Base-by-base conservation (phyloP, 345 rosid species). In the Eucalyptus tenuipes region DNA sequence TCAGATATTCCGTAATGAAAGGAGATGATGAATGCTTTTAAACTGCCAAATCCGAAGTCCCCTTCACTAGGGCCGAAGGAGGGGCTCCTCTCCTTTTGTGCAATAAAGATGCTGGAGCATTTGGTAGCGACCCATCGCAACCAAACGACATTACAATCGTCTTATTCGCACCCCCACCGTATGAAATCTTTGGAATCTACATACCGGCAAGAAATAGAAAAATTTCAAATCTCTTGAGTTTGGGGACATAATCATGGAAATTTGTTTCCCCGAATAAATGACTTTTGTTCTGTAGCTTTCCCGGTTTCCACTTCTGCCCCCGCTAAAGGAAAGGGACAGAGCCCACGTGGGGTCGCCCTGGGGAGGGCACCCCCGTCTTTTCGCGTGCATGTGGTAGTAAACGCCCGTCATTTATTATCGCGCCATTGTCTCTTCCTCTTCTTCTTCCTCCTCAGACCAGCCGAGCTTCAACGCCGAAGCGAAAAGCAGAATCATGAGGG, bases 321-420 rank as follows among this genome's bases (percentile, higher is more conserved):
- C 2, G 15, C 8, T 16, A 6, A 40, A 75, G 84, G 16, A 20
- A 75, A 42, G 16, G 24, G 84, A 40, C 84, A 40, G 84, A 11
- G 47, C 84, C 47, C 84, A 75, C 84, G 47, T 75, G 84, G 84
- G 84, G 84, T 11, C 84, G 84, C 27, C 29, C 47, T 2, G 15
- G 14, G 3, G 52, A 87, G 94, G 95, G 84, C 49, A 89, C 15
- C 22, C 22, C 7, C 50, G 96, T 93, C 93, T 90, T 88, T 93
- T 86, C 57, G 3, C 6, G 4, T 50, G 18, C 40, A 68, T 52
- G 68, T 12, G 42, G 10, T 44, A 14, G 37, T n/a, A 42, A 49
- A 11, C 55, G 25, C 87, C 44, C 86, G 44, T 80, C 94, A 90
- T 93, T 94, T 92, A 94, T 52, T 89, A 87, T 93, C 92, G 92